Conservation (phyloP, 805 yeast genomes). For the Jamesozyma lodderae region DNA sequence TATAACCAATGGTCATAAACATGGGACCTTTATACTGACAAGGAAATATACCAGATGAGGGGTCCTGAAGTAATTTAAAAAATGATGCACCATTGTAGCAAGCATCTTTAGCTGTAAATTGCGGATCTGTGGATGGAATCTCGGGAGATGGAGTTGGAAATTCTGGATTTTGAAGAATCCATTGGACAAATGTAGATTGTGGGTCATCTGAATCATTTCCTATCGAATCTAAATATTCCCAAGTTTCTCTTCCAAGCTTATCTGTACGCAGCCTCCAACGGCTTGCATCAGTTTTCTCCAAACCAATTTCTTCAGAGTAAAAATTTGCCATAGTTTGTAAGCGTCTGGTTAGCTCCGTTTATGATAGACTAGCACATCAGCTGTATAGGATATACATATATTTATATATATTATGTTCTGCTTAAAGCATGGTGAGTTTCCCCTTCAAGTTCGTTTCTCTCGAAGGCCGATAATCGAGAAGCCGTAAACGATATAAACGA, state of each 20-base stretch:
- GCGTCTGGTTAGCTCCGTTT: not conserved
- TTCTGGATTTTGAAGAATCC: slow-evolving; percentile 38
- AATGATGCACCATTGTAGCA: slow-evolving; percentile 69
- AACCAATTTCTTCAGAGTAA: slow-evolving; percentile 64
- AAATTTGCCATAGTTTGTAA: slow-evolving; percentile 6
- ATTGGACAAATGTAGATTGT: slow-evolving; percentile 49
- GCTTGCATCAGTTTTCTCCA: slow-evolving; percentile 57
- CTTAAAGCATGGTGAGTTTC: too few relatives aligned
- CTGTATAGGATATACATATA: too few relatives aligned
- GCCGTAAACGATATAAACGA: too few relatives aligned
- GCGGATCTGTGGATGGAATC: slow-evolving; percentile 15
- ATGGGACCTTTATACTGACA: slow-evolving; percentile 95
- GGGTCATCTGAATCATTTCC: slow-evolving; percentile 35
- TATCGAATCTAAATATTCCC: slow-evolving; percentile 58
- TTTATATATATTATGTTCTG: too few relatives aligned
- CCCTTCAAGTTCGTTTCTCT: too few relatives aligned
- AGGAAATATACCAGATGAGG: slow-evolving; percentile 75
- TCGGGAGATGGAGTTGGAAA: slow-evolving; percentile 33
- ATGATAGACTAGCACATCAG: too few relatives aligned
- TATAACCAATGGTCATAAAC: slow-evolving; percentile 90
- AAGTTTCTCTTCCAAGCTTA: slow-evolving; percentile 65
- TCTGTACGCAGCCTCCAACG: slow-evolving; percentile 71
- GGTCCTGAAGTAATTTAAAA: slow-evolving; percentile 61
- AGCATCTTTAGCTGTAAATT: slow-evolving; percentile 44
- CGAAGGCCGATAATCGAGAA: too few relatives aligned